These are phyloP conservation scores for Lasiodiplodia gonubiensis DNA, from an alignment of 2,329 filamentous ascomycete genomes.

Conservation along the genomic window DNA sequence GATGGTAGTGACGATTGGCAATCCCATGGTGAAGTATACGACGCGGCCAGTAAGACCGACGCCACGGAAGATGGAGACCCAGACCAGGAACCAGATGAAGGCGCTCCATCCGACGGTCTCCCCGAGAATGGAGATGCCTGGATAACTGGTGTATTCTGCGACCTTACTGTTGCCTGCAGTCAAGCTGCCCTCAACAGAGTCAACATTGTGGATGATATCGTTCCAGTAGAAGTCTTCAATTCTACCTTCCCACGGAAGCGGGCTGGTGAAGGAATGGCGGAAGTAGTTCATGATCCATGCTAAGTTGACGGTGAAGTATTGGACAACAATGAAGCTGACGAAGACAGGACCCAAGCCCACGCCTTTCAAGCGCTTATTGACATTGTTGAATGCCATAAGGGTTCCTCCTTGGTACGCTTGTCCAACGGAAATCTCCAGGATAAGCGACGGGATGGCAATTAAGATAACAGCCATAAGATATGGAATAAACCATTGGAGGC, in stretches of 20 bases:
- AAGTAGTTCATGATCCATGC: conserved; percentile 67
- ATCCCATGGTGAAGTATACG: conserved; percentile 67
- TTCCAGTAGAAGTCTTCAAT: conserved; percentile 58
- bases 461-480: conserved; percentile 62
- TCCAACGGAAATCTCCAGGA: conserved; percentile 60
- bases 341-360: conserved; percentile 60
- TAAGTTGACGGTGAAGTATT: conserved; percentile 63
- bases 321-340: conserved; percentile 61
- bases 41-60: conserved; percentile 64
- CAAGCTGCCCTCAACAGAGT: conserved; percentile 42
- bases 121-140: conserved; percentile 54
- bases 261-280: conserved; percentile 60
- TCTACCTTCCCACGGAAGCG: conserved; percentile 60
- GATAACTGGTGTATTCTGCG: conserved; percentile 55
- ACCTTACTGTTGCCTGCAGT: conserved; percentile 49
- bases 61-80: conserved; percentile 65
- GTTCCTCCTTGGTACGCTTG: conserved; percentile 63
- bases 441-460: conserved; percentile 61
- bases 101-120: conserved; percentile 64
- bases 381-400: conserved; percentile 59
- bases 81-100: conserved; percentile 66
- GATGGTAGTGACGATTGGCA: conserved; percentile 63
- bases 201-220: conserved; percentile 57
- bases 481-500: conserved; percentile 66
- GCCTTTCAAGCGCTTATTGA: conserved; percentile 60